Conservation (phyloP, 1,284 basidiomycete genomes). For the Hemileia vastatrix region DNA sequence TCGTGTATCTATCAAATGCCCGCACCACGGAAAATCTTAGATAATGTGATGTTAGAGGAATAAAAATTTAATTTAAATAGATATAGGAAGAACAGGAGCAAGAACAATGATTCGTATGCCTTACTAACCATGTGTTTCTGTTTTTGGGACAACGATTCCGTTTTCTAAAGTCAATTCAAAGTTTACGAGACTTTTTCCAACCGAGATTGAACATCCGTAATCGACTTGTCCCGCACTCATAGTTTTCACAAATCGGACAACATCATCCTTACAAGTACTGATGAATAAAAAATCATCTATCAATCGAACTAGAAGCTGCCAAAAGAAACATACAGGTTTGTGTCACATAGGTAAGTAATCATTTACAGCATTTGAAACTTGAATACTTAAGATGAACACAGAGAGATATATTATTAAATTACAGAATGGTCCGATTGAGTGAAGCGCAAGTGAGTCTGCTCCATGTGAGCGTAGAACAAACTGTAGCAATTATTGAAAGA, state of each 20-base stretch:
- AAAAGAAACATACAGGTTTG: neutral
- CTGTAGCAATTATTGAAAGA: constrained; percentile 44
- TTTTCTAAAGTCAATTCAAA: constrained; percentile 55
- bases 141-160: constrained; percentile 37
- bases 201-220: constrained; percentile 82
- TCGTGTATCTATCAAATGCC: constrained; percentile 30
- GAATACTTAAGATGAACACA: neutral
- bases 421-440: constrained; percentile 57
- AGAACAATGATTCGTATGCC: neutral
- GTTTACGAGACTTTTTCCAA: constrained; percentile 78
- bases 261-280: constrained; percentile 59
- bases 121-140: too few relatives aligned
- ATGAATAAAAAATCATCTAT: constrained; percentile 92
- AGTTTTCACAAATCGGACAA: constrained; percentile 60
- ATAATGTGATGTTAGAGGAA: neutral
- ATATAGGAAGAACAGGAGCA: neutral
- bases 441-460: constrained; percentile 57
- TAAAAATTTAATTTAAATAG: neutral
- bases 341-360: neutral
- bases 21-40: constrained; percentile 40
- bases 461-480: constrained; percentile 87
- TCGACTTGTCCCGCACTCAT: constrained; percentile 76
- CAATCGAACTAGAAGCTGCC: constrained; percentile 67
- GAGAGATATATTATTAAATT: neutral
- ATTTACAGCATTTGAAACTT: neutral